Percentiles rank a stretch among this genome's conserved stretches.
These are phyloP conservation scores for Clitocybe nebularis DNA, from an alignment of 1,284 basidiomycete species.

Conservation along the genomic window DNA sequence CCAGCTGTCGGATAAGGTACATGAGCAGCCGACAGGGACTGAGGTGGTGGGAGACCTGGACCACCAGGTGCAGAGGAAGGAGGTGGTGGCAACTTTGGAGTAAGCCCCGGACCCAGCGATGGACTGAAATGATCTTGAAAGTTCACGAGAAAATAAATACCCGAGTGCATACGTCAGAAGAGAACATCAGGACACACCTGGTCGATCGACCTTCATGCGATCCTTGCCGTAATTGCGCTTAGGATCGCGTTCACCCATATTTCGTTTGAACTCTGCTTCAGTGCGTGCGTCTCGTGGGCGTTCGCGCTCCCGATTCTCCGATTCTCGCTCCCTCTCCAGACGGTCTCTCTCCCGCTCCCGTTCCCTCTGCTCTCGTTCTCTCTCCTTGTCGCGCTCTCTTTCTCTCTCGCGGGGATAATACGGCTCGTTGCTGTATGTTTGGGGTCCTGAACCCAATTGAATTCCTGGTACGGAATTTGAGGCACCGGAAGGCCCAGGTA, in stretches of 20 bases:
- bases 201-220: constrained; percentile 29
- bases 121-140: constrained; percentile 31
- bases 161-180: not conserved
- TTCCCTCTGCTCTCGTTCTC: constrained; percentile 22
- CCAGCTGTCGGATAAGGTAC: constrained; percentile 12
- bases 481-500: constrained; percentile 16
- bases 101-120: constrained; percentile 29
- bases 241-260: constrained; percentile 27
- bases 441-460: constrained; percentile 17
- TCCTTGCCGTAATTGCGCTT: constrained; percentile 30
- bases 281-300: constrained; percentile 15
- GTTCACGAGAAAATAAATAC: not conserved
- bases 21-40: constrained; percentile 9
- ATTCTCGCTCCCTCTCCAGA: constrained; percentile 16
- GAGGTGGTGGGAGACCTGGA: constrained; percentile 14
- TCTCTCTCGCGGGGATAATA: constrained; percentile 23
- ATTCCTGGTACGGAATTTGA: constrained; percentile 17
- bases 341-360: constrained; percentile 18
- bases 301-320: constrained; percentile 16
- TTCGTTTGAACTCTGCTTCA: constrained; percentile 17
- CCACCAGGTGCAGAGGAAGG: constrained; percentile 20
- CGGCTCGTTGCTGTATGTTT: constrained; percentile 21
- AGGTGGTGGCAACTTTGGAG: constrained; percentile 31
- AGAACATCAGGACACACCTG: constrained; percentile 18
- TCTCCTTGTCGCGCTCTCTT: constrained; percentile 18